Conservation (phyloP, 108 stramenopile species). For the Mediolabrus comicus region DNA sequence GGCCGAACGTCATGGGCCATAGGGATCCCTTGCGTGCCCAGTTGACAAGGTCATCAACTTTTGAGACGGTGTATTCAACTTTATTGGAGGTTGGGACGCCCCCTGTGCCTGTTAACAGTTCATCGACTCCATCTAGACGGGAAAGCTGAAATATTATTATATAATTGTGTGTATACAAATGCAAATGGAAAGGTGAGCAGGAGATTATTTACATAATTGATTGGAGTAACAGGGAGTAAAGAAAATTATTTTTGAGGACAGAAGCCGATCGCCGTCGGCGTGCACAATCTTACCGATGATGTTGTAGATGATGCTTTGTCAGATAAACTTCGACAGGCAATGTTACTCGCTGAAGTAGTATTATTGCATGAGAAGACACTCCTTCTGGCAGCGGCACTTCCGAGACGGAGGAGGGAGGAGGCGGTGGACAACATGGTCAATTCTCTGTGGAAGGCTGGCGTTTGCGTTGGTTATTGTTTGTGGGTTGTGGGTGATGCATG, state of each 20-base stretch:
- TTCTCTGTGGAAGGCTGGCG: not conserved
- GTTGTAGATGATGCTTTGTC: constrained; percentile 70
- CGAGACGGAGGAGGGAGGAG: constrained; percentile 30
- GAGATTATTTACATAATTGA: not conserved
- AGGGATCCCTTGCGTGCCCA: constrained; percentile 99
- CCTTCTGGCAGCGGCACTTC: constrained; percentile 10
- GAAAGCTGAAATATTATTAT: constrained; percentile 49
- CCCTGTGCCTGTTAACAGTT: constrained; percentile 60
- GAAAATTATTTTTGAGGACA: not conserved
- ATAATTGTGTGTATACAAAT: not conserved
- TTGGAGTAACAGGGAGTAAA: not conserved
- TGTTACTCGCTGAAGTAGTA: not conserved
- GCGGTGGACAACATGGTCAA: constrained; percentile 27
- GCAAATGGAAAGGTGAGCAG: not conserved
- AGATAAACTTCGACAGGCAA: constrained; percentile 61
- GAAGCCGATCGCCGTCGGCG: no score
- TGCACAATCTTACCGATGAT: constrained; percentile 81
- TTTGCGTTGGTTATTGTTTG: not conserved
- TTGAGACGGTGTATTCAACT: constrained; percentile 98
- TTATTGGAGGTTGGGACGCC: constrained; percentile 82
- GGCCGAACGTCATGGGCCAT: constrained; percentile 99
- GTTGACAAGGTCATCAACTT: constrained; percentile 98
- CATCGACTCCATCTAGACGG: constrained; percentile 76
- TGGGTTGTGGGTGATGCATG: no score
- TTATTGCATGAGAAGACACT: constrained; percentile 7